Percentiles rank a stretch among this genome's conserved stretches.
These are phyloP conservation scores for Pseudogymnoascus sp. DNA, from an alignment of 2,329 filamentous ascomycete species.

Conservation along the genomic window DNA sequence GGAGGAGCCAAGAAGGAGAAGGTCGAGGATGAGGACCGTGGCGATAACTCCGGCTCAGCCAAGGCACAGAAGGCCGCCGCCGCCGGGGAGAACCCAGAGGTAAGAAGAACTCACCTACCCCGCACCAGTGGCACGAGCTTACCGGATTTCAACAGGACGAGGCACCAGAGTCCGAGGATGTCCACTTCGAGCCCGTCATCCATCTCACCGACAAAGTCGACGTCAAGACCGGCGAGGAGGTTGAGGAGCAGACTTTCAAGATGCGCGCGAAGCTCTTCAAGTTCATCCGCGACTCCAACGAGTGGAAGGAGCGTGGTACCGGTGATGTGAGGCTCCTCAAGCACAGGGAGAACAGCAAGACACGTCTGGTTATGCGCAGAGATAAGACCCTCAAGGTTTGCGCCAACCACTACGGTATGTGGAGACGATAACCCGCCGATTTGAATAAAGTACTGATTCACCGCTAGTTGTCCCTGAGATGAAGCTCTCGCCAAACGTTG, in stretches of 20 bases:
- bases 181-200: constrained; percentile 96
- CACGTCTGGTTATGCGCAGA: constrained; percentile 92
- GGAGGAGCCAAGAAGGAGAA: constrained; percentile 96
- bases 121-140: constrained; percentile 17
- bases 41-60: constrained; percentile 82
- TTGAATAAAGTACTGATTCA: constrained; percentile 17
- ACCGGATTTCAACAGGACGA: constrained; percentile 47
- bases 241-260: constrained; percentile 96
- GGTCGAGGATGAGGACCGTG: constrained; percentile 75
- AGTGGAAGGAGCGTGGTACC: constrained; percentile 99
- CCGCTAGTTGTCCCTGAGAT: constrained; percentile 85
- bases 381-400: constrained; percentile 99
- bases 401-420: constrained; percentile 98
- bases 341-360: constrained; percentile 99
- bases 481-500: constrained; percentile 97
- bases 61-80: constrained; percentile 63
- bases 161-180: constrained; percentile 79
- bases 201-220: constrained; percentile 96
- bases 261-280: constrained; percentile 99
- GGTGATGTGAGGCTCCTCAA: constrained; percentile 94
- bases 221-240: constrained; percentile 96
- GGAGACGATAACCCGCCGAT: not conserved
- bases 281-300: constrained; percentile 83
- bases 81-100: constrained; percentile 32
- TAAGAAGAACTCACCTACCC: constrained; percentile 15